Evolutionary conservation across 345 rosid genomes (phyloP).

Genomic region (Salix udensis): DNA sequence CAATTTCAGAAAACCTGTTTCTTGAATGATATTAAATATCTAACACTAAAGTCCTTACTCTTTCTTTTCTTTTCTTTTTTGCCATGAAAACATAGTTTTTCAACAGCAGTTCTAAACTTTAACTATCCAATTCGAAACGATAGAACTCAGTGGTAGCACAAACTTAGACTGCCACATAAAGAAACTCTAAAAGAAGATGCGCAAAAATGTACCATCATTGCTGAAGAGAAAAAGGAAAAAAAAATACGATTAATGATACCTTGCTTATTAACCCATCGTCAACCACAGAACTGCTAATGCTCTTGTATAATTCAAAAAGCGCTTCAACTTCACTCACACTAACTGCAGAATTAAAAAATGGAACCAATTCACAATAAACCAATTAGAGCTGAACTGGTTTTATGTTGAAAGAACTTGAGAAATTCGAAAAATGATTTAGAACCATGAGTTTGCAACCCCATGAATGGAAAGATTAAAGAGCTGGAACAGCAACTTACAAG

Average conservation of each 20-base stretch:
- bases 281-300: slow-evolving; percentile 90
- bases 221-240: background rate
- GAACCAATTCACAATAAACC: background rate
- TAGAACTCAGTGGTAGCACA: background rate
- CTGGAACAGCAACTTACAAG: slow-evolving; percentile 51
- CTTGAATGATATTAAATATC: background rate
- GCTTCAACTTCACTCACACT: slow-evolving; percentile 99
- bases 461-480: background rate
- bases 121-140: background rate
- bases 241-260: slow-evolving; percentile 38
- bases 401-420: background rate
- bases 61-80: background rate
- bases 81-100: background rate
- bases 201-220: background rate
- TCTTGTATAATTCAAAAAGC: slow-evolving; percentile 87
- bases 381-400: background rate
- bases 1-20: background rate
- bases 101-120: background rate
- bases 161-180: background rate
- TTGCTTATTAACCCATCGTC: slow-evolving; percentile 96
- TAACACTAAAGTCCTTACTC: background rate
- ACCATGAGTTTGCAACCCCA: background rate
- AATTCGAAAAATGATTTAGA: background rate
- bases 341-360: slow-evolving; percentile 44
- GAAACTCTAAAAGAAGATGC: background rate